Conservation (phyloP, 1,139 yeast genomes). For the Kluyveromyces marxianus region DNA sequence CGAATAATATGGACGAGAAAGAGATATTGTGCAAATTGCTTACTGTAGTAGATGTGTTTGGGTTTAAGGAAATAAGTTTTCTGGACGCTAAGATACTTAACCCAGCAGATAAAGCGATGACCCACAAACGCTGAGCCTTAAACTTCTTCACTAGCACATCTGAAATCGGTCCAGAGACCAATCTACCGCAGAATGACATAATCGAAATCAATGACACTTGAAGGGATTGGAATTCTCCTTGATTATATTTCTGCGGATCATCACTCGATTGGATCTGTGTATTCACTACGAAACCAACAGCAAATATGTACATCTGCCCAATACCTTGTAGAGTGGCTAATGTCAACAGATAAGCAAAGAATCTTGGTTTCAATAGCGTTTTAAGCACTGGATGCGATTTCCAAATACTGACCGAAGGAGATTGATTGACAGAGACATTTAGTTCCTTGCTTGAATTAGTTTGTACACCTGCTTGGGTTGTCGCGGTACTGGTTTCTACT, state of each 20-base stretch:
- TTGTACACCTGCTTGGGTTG: too few relatives aligned
- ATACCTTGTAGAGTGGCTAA: slow-evolving; percentile 61
- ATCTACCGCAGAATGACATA: slow-evolving; percentile 59
- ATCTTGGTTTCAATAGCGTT: slow-evolving; percentile 24
- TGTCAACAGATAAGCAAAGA: slow-evolving; percentile 44
- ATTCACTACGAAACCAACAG: slow-evolving; percentile 64
- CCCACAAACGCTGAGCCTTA: slow-evolving; percentile 61
- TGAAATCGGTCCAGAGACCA: slow-evolving; percentile 61
- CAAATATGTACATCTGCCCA: slow-evolving; percentile 72
- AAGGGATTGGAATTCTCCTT: slow-evolving; percentile 48
- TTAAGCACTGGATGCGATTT: not conserved
- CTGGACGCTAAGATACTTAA: slow-evolving; percentile 42
- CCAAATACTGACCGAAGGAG: not conserved
- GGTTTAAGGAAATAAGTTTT: slow-evolving; percentile 32
- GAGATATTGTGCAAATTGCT: slow-evolving; percentile 35
- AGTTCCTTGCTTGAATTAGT: too few relatives aligned
- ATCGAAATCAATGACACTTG: slow-evolving; percentile 70
- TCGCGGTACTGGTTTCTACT: too few relatives aligned
- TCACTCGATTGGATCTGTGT: slow-evolving; percentile 38
- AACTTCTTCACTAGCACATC: slow-evolving; percentile 48
- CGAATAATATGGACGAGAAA: slow-evolving; percentile 53
- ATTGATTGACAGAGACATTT: too few relatives aligned
- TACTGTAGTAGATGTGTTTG: slow-evolving; percentile 3
- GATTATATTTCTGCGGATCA: slow-evolving; percentile 14
- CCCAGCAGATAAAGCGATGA: slow-evolving; percentile 45